Base-by-base conservation (phyloP, 2,329 filamentous ascomycete genomes). In the Didymella sp. region DNA sequence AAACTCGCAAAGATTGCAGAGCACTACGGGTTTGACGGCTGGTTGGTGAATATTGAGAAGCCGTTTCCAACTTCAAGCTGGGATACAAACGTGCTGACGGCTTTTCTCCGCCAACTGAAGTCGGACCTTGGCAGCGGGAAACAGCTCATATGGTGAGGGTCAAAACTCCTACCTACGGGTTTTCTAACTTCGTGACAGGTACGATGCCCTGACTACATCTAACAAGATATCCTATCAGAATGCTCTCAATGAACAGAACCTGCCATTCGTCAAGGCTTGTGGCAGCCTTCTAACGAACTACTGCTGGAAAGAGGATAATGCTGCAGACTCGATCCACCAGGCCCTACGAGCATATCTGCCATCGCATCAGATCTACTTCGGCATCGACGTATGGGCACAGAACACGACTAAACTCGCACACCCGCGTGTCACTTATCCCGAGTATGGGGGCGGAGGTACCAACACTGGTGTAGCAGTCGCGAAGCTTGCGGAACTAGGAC, bases 361-460 rank as follows among this genome's bases (percentile, higher is more conserved):
- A 3, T 50, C 57, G 1, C 25, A 60, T 9, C 63, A 74, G 11
- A 56, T 81, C 2, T 76, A 72, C 57, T 77, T 79, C 54, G 80
- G 79, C 4, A 73, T 81, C 27, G 79, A 82, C 54, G 75, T 79
- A 5, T 81, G 79, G 72, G 79, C 79, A 7, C 79, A 81, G 48
- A 80, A 79, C 42, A 70, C 56, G 9, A 64, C 62, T 8, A 66
- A 56, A 2, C 52, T 70, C 13, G 66, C 58, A 3, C 70, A 70
- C 21, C 69, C 68, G 15, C 68, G 77, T 30, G 50, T 71, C 5
- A 79, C 77, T 0, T 79, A 72, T 57, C 77, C 77, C 4, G 64
- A 66, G 33, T 61, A 70, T 31, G 69, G 70, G 13, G 77, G 77
- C 9, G 77, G 77, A 11, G 77, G 78, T 17, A 79, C 77, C 1